Base-by-base conservation (phyloP, 2,329 filamentous ascomycete genomes). In the Basipetospora chlamydospora region DNA sequence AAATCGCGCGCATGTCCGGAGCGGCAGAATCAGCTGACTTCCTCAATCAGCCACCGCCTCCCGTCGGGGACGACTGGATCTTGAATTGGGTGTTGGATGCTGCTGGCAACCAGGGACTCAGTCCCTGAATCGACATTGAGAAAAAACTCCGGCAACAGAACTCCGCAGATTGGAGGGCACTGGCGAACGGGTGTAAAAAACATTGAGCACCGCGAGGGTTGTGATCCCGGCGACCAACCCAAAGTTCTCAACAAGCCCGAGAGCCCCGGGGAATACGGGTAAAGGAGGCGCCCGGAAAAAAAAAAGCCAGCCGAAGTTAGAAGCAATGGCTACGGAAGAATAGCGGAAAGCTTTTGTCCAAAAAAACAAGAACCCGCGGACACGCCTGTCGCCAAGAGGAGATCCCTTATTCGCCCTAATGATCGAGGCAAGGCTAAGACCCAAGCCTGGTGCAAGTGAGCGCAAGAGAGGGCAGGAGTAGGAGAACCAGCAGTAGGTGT, bases 51-150 rank as follows among this genome's bases (percentile, higher is more conserved):
- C 47, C 53, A 38, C 53, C 55, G 43, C 54, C 55, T 16, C 52
- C 53, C 6, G 49, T 48, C n/a, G 54, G 43, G 4, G 54, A 53
- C 43, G 51, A 37, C 48, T 55, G 2, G 52, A 53, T 34, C 52
- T 52, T 3, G 46, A 52, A 37, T 8, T 31, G 6, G 44, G 53
- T 2, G 42, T 47, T 34, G 43, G 51, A 3, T 47, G 33, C 38
- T 45, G 29, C 38, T 40, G n/a, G 10, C 15, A 16, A 25, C 5
- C 13, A 17, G 26, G 26, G 6, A 17, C 22, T 11, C 6, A 11
- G 22, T 25, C 11, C 22, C 6, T 25, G 7, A 11, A 25, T 25
- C 22, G 22, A 25, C 22, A 7, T 25, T 6, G 6, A 25, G 6
- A 7, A 25, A 7, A 25, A 25, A 25, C 7, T n/a, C n/a, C n/a